Evolutionary conservation across 208 protist genomes (phyloP).

Genomic region (Leishmania arabica): DNA sequence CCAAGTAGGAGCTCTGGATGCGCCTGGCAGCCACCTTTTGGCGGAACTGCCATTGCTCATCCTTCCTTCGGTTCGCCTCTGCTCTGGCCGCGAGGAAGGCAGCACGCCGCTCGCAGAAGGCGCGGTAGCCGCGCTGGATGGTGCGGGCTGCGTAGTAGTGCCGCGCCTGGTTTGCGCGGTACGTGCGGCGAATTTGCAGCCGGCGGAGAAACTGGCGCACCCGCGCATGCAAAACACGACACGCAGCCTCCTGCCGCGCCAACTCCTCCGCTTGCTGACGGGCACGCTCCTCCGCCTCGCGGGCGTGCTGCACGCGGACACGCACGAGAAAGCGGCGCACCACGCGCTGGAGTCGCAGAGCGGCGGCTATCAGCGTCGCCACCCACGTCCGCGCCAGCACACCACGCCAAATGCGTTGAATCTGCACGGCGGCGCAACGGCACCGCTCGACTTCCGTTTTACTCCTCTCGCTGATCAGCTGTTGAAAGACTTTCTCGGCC

Average conservation of each 20-base stretch:
- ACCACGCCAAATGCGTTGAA: conserved; percentile 84
- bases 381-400: conserved; percentile 67
- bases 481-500: conserved; percentile 66
- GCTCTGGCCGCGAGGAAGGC: conserved; percentile 45
- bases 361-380: conserved; percentile 45
- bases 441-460: conserved; percentile 59
- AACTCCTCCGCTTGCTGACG: conserved; percentile 37
- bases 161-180: conserved; percentile 50
- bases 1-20: conserved; percentile 66
- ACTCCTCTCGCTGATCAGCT: conserved; percentile 75
- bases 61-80: conserved; percentile 65
- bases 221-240: conserved; percentile 62
- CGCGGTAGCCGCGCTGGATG: conserved; percentile 83
- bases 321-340: conserved; percentile 62
- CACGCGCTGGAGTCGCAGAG: conserved; percentile 54
- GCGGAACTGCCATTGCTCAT: conserved; percentile 51
- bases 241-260: conserved; percentile 49
- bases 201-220: conserved; percentile 74
- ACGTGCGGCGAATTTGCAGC: conserved; percentile 58
- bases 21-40: conserved; percentile 60
- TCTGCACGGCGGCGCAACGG: conserved; percentile 53
- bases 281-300: conserved; percentile 40
- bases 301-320: conserved; percentile 36
- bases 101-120: conserved; percentile 48
- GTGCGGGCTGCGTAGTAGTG: conserved; percentile 60